Conservation (phyloP, 768 basidiomycete species). For the Amanita phalloides region DNA sequence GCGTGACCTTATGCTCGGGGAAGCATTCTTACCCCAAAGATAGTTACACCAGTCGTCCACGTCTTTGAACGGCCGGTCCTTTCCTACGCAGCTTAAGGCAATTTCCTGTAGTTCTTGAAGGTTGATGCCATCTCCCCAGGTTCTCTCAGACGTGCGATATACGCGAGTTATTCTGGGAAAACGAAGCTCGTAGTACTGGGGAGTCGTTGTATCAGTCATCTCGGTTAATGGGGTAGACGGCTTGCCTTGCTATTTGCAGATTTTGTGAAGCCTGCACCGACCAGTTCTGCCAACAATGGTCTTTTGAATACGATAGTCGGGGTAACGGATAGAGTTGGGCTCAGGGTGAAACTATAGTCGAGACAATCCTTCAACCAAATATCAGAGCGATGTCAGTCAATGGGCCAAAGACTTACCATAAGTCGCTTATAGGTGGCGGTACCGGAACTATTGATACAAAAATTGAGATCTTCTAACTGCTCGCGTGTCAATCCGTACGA, state of each 20-base stretch:
- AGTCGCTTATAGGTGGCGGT: constrained; percentile 19
- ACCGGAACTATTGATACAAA: constrained; percentile 41
- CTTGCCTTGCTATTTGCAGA: constrained; percentile 44
- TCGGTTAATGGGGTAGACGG: neutral
- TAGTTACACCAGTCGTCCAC: constrained; percentile 30
- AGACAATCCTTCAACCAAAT: neutral
- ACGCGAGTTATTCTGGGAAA: constrained; percentile 74
- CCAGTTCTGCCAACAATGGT: constrained; percentile 64
- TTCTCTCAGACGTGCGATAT: constrained; percentile 47
- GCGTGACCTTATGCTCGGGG: constrained; percentile 25
- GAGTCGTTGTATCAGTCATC: neutral
- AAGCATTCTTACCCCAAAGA: constrained; percentile 26
- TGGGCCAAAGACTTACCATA: constrained; percentile 10
- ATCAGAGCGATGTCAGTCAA: neutral
- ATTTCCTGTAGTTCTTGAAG: constrained; percentile 41
- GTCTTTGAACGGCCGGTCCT: constrained; percentile 38
- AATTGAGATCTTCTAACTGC: constrained; percentile 65
- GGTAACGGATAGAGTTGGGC: constrained; percentile 27
- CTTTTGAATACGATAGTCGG: constrained; percentile 48
- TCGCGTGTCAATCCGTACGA: constrained; percentile 66
- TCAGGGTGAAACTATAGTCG: constrained; percentile 41
- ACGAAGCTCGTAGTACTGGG: constrained; percentile 72
- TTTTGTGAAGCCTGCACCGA: constrained; percentile 79
- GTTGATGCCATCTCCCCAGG: constrained; percentile 47
- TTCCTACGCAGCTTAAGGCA: constrained; percentile 44